Conservation (phyloP, 306 rosid genomes). For the Inga leiocalycina region DNA sequence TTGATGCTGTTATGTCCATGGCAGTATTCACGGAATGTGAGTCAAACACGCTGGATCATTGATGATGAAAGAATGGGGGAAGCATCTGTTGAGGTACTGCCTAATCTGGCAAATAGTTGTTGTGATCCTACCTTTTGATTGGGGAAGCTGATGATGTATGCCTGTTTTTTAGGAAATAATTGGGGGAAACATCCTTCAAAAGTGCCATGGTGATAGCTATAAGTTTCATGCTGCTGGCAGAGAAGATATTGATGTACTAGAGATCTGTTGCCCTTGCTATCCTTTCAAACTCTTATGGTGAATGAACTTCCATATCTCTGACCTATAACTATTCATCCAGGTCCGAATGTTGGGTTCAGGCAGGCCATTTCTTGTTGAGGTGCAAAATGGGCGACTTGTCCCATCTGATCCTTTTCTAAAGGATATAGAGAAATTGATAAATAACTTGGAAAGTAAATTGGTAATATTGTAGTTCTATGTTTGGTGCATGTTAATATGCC, state of each 20-base stretch:
- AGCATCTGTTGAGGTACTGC: constrained; percentile 89
- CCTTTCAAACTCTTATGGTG: constrained; percentile 15
- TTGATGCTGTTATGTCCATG: constrained; percentile 37
- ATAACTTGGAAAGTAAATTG: constrained; percentile 64
- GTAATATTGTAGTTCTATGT: constrained; percentile 45
- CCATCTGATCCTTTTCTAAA: constrained; percentile 62
- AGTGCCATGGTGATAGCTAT: constrained; percentile 76
- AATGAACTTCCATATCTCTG: constrained; percentile 37
- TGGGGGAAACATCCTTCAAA: constrained; percentile 64
- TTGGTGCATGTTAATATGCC: constrained; percentile 16
- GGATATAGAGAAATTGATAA: constrained; percentile 63
- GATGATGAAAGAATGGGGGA: constrained; percentile 98
- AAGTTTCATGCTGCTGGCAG: constrained; percentile 99
- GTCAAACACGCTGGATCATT: constrained; percentile 94
- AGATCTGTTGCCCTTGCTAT: constrained; percentile 25
- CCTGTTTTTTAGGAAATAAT: constrained; percentile 72
- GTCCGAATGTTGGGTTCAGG: constrained; percentile 96
- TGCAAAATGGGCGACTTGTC: constrained; percentile 66
- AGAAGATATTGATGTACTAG: constrained; percentile 90
- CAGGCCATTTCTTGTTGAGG: constrained; percentile 91
- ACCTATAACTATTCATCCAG: constrained; percentile 45
- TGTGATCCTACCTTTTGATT: constrained; percentile 22
- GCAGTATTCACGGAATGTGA: constrained; percentile 94
- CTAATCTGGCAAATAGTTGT: constrained; percentile 18
- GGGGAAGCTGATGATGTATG: constrained; percentile 39